Base-by-base conservation (phyloP, 345 rosid species). In the Sonneratia alba region DNA sequence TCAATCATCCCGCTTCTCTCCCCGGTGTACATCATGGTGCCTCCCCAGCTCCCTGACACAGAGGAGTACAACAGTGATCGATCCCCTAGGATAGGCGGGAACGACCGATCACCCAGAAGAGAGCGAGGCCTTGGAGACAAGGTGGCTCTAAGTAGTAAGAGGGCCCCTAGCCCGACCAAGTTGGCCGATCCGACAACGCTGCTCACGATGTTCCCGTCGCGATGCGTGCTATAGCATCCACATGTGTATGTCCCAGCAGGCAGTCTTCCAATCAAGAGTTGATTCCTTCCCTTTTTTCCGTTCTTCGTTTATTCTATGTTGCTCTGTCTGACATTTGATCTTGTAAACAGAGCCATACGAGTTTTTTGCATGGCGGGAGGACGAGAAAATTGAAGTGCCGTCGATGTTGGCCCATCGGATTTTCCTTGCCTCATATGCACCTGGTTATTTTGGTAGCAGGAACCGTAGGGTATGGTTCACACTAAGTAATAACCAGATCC, bases 151-250 rank as follows among this genome's bases (percentile, higher is more conserved):
- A 24, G 36, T n/a, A 12, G 34, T 8, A 59, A 59, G 64, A 59
- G 64, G 11, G 10, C 7, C 9, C 3, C 64, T 2, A 59, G 36
- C 36, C 64, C 32, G 36, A 59, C 34, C 32, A 22, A 59, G 36
- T 59, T 59, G 36, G 34, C 3, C 1, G 64, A 59, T 11, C 36
- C 64, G 9, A 22, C 64, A 14, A 9, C 12, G 12, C 22, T 59
- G 64, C 36, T 59, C 36, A 59, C 34, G 13, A 59, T 59, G 64
- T 59, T 59, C 21, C 64, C 22, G 36, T 59, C 64, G 36, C 34
- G 64, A 59, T 59, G 64, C 14, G 64, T 59, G 64, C 64, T 59
- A 59, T 59, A 59, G 64, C 34, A 59, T 59, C 34, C 14, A 22
- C 36, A 9, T 22, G 59, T 53, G n/a, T 19, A 19, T 53, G 18